A percentile compares a stretch with the other conserved stretches of the same genome.
Conservation (phyloP, 371 early-diverging fungal genomes). For the Circinella umbellata region DNA sequence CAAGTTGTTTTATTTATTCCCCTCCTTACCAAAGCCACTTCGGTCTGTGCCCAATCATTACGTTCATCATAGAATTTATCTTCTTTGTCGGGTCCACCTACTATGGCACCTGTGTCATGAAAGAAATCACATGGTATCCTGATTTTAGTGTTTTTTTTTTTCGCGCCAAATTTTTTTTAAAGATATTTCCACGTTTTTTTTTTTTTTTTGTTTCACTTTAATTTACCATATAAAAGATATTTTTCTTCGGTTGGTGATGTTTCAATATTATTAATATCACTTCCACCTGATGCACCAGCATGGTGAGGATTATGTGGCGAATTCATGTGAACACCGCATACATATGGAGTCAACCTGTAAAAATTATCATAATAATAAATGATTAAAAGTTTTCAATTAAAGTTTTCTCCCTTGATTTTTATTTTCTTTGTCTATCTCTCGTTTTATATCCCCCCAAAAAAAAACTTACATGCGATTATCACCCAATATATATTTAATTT, state of each 20-base stretch:
- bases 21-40: conserved; percentile 50
- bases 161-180: background rate
- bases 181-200: background rate
- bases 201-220: background rate
- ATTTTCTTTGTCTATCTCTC: no score
- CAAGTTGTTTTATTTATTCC: no score
- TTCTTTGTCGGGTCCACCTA: conserved; percentile 64
- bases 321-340: conserved; percentile 57
- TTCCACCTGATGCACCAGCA: conserved; percentile 61
- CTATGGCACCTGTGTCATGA: conserved; percentile 44
- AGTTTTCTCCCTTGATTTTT: no score
- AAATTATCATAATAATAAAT: background rate
- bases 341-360: conserved; percentile 46
- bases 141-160: background rate
- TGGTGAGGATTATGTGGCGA: conserved; percentile 63
- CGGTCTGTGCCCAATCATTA: conserved; percentile 55
- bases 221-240: conserved; percentile 50
- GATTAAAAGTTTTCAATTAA: no score
- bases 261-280: conserved; percentile 36
- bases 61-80: conserved; percentile 62
- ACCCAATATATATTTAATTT: conserved; percentile 55
- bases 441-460: background rate
- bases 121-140: no score
- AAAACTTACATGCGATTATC: conserved; percentile 43
- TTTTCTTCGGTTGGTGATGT: conserved; percentile 36